Evolutionary conservation across 176 grass and related monocot genomes (phyloP).

Genomic region (Stipa capillata): DNA sequence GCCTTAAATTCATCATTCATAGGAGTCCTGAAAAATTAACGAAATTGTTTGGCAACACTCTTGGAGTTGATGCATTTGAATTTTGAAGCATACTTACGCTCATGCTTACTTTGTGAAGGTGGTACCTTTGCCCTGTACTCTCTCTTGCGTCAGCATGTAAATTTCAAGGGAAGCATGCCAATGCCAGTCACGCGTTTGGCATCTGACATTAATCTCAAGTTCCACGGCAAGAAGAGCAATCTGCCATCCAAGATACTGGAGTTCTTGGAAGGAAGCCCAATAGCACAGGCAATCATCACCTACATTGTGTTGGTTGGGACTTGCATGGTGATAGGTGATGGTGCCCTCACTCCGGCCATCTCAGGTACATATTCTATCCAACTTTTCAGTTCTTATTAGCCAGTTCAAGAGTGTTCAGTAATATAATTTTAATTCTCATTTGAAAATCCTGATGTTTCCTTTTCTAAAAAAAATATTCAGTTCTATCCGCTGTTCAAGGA

Average conservation of each 20-base stretch:
- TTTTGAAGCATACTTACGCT: not conserved
- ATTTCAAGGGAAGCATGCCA: slow-evolving; percentile 62
- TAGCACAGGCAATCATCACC: slow-evolving; percentile 46
- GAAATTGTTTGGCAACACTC: not conserved
- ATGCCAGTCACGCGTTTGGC: slow-evolving; percentile 40
- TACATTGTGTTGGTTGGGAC: slow-evolving; percentile 53
- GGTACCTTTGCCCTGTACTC: slow-evolving; percentile 90
- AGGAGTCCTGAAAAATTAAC: too few species aligned
- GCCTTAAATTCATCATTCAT: too few species aligned
- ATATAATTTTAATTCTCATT: not conserved
- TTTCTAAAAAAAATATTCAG: slow-evolving; percentile 23
- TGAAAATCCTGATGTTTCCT: not conserved
- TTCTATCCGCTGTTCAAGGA: slow-evolving; percentile 85
- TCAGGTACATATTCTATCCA: slow-evolving; percentile 43
- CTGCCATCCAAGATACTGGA: slow-evolving; percentile 26
- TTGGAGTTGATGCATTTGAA: not conserved
- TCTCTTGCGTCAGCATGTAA: slow-evolving; percentile 57
- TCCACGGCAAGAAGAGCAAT: slow-evolving; percentile 37
- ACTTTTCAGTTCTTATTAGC: not conserved
- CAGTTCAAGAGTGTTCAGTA: not conserved
- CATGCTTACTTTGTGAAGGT: slow-evolving; percentile 23
- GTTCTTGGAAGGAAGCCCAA: slow-evolving; percentile 52
- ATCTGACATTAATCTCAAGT: slow-evolving; percentile 56
- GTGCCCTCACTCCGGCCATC: slow-evolving; percentile 74
- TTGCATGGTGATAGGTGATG: slow-evolving; percentile 81